Evolutionary conservation across 495 filamentous ascomycete species (phyloP), one percentile per base, ranked within the genome.

Genomic region (Trichoderma gamsii): DNA sequence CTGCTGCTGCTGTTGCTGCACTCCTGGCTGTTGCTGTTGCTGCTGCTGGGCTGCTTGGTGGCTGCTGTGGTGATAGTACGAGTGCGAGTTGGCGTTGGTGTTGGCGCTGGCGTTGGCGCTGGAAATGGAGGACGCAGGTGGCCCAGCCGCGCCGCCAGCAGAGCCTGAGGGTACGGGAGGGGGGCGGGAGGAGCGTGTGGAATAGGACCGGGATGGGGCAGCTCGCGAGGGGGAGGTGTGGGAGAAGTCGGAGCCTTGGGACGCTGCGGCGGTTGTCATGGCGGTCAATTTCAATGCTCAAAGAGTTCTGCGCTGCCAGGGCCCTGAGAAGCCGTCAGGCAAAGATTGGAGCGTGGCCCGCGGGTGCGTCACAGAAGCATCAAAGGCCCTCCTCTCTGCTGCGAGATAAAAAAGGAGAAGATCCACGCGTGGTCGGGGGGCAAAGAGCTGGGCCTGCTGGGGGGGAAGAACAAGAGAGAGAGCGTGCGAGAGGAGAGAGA

Each of bases 91-190:
- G 71, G 56, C 67, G 68, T 69, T 69, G 71, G 56, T 68, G 68
- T 69, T 69, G 72, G 43, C 35, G 35, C 8, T 59, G 71, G 67
- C 68, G 67, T 16, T 72, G 71, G 56, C 68, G 68, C 68, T 69
- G 72, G 43, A 69, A 66, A 32, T 71, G 71, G 25, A 64, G 67
- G 46, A 69, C 32, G 63, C 15, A 61, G 13, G 44, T 49, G 44
- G 44, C 44, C 44, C 23, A 61, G 56, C 27, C 56, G 56, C 56
- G 56, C 56, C 56, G 56, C 56, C 63, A 65, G 63, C 21, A 65
- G 63, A 65, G 63, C 21, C 18, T 32, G 21, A 21, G 12, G 63
- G 63, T 15, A 65, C 63, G 27, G 63, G 63, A 41, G 63, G 63
- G 63, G 63, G 63, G 41, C 41, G 63, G 41, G 63, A 64, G 61